phyloP scores from a whole-genome alignment of 148 eudicot species.

The Chenopodium formosanum region DNA sequence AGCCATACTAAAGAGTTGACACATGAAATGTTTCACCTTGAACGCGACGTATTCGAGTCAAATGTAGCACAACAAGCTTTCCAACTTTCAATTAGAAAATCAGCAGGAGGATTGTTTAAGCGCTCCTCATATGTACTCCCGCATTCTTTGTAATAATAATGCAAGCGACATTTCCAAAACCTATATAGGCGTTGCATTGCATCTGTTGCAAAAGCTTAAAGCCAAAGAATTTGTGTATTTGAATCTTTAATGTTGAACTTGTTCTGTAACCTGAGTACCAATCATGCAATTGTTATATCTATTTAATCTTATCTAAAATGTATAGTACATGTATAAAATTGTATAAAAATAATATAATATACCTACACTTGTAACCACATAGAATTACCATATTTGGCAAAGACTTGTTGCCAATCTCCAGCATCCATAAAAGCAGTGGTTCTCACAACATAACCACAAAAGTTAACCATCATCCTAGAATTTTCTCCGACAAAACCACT shows the following conservation, averaged over 20 bases:
- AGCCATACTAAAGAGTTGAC: no score
- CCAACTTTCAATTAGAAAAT: background rate
- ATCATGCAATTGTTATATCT: no score
- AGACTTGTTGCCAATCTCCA: background rate
- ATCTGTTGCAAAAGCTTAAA: background rate
- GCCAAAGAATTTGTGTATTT: background rate
- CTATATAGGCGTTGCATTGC: background rate
- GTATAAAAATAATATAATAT: background rate
- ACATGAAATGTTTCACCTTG: no score
- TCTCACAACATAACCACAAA: background rate
- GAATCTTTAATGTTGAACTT: background rate
- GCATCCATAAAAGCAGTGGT: background rate
- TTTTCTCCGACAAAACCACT: background rate
- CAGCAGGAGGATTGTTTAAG: background rate
- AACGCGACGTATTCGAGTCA: no score
- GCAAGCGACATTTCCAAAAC: background rate
- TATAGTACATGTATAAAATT: no score
- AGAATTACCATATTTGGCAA: background rate
- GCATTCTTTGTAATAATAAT: background rate
- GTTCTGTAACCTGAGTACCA: background rate
- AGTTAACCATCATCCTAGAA: background rate
- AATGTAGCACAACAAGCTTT: no score
- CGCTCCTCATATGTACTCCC: background rate
- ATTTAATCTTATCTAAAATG: no score
- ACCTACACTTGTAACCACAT: background rate